Evolutionary conservation across 1,139 yeast species (phyloP).

Genomic region (Yamadazyma blattariae): DNA sequence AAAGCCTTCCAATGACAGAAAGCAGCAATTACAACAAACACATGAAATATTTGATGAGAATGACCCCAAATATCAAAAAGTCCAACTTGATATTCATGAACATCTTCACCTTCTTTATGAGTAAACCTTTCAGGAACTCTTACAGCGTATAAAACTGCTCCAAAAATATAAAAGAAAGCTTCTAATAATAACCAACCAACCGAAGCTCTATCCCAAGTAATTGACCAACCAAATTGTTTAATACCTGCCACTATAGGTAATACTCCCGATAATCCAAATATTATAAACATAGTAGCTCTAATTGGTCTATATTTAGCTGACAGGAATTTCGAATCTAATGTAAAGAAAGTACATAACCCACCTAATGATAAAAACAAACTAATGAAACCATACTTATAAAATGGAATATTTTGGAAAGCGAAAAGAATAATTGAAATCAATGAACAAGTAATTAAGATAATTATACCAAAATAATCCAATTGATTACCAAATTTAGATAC

Average conservation of each 20-base stretch:
- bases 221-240: constrained; percentile 28
- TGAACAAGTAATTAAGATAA: constrained; percentile 71
- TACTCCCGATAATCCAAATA: constrained; percentile 77
- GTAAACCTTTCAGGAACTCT: constrained; percentile 72
- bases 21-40: constrained; percentile 80
- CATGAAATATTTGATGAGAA: constrained; percentile 86
- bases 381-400: constrained; percentile 42
- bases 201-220: constrained; percentile 51
- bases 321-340: constrained; percentile 65
- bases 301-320: constrained; percentile 70
- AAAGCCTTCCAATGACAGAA: constrained; percentile 70
- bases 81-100: constrained; percentile 21
- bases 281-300: constrained; percentile 74
- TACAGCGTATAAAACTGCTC: constrained; percentile 76
- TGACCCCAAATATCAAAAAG: constrained; percentile 72
- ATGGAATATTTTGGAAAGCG: constrained; percentile 55
- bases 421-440: constrained; percentile 69
- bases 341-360: constrained; percentile 56
- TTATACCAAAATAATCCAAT: constrained; percentile 85
- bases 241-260: constrained; percentile 64
- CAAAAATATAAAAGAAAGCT: constrained; percentile 70
- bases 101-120: constrained; percentile 55
- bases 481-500: constrained; percentile 71
- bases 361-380: constrained; percentile 56
- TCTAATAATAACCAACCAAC: constrained; percentile 63